Base-by-base conservation (phyloP, 108 stramenopile species). In the Mediolabrus comicus region DNA sequence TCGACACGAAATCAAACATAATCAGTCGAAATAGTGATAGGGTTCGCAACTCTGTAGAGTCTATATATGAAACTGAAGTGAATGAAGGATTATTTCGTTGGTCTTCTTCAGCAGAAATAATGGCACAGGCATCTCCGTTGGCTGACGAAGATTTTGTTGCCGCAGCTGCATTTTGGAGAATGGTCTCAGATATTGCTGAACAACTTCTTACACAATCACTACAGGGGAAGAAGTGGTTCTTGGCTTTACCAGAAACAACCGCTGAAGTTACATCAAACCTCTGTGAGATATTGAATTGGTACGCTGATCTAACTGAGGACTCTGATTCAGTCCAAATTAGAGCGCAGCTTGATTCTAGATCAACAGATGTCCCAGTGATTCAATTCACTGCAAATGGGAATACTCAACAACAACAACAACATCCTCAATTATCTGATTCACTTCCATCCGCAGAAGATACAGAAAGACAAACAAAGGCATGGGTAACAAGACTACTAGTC, bases 401-500 rank as follows among this genome's bases (percentile, higher is more conserved):
- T 11, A 26, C 55, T 16, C 55, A 56, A 35, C 56, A 72, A 43
- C 57, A 53, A 13, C 28, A 36, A 51, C 39, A 24, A 24, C 54
- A 61, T 53, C 3, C n/a, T 14, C 31, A 27, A 2, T 10, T 9
- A 29, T n/a, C 4, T 13, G 14, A 25, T 5, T 13, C 9, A 25
- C 53, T 67, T 8, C 65, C 64, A 19, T 64, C 62, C 27, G 7
- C 79, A 10, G 5, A 66, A 16, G 69, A 82, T 16, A 72, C 86
- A 26, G 82, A 89, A 29, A 27, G 68, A 58, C 82, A 83, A 14
- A 90, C 87, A 19, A 84, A 84, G 57, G 74, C 80, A 35, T 92
- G 91, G 91, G 91, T 92, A 1, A 73, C 82, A 65, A 72, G 91
- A 4, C 59, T 92, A 8, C 60, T 92, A 57, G 91, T 92, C 0